These are phyloP conservation scores for Penicillium carneum DNA, from an alignment of 2,329 filamentous ascomycete species.

Conservation along the genomic window DNA sequence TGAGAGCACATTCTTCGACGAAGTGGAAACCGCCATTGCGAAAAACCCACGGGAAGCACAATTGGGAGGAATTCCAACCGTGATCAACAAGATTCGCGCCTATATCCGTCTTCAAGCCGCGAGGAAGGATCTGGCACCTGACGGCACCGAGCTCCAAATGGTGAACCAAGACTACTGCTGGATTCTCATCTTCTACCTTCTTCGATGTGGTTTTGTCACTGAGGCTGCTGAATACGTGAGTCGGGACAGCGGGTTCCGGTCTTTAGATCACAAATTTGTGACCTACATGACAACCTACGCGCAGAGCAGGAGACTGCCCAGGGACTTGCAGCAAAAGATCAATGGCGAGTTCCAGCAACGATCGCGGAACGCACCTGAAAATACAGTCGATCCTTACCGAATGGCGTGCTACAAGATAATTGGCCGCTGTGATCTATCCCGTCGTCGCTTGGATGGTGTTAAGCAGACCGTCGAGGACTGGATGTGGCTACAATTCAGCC, in stretches of 20 bases:
- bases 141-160: conserved; percentile 80
- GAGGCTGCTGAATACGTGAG: conserved; percentile 89
- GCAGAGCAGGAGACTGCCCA: conserved; percentile 76
- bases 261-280: conserved; percentile 87
- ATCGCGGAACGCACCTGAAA: conserved; percentile 80
- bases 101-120: conserved; percentile 83
- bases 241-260: conserved; percentile 80
- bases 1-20: conserved; percentile 79
- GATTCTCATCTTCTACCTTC: conserved; percentile 90
- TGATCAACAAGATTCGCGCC: conserved; percentile 88
- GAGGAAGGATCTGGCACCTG: conserved; percentile 82
- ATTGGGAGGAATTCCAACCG: conserved; percentile 85
- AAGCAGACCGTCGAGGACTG: conserved; percentile 69
- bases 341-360: conserved; percentile 88
- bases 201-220: conserved; percentile 81
- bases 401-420: conserved; percentile 99
- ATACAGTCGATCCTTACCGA: conserved; percentile 89
- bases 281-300: conserved; percentile 87
- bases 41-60: conserved; percentile 89
- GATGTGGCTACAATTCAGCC: conserved; percentile 71
- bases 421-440: conserved; percentile 72
- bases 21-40: conserved; percentile 77
- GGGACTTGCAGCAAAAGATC: conserved; percentile 83
- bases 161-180: conserved; percentile 85
- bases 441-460: conserved; percentile 64